Percentiles rank a stretch among this genome's conserved stretches.
These are phyloP conservation scores for Uncinocarpus reesii DNA, from an alignment of 2,329 filamentous ascomycete species.

Conservation along the genomic window DNA sequence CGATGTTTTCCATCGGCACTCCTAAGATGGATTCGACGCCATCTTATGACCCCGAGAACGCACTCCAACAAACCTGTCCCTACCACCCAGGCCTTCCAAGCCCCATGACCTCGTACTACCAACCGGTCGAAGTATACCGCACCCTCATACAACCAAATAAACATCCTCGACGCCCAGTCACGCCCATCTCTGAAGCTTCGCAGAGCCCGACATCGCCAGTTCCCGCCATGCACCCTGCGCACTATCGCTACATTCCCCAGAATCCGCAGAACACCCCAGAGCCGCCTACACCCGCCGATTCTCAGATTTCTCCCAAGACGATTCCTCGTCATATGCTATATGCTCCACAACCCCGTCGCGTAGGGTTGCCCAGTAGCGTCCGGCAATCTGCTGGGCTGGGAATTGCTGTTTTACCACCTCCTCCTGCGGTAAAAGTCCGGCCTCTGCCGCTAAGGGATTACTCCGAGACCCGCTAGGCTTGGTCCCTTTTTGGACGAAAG, in stretches of 20 bases:
- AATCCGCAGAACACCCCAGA: background rate
- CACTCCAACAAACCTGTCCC: background rate
- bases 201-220: too few relatives aligned
- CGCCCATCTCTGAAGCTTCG: background rate
- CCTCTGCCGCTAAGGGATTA: slow-evolving; percentile 8
- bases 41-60: slow-evolving; percentile 1
- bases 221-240: background rate
- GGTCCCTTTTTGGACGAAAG: too few relatives aligned
- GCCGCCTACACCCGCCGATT: slow-evolving; percentile 1
- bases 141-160: slow-evolving; percentile 9
- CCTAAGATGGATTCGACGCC: background rate
- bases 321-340: background rate
- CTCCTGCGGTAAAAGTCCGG: background rate
- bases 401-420: background rate
- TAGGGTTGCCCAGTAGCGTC: background rate
- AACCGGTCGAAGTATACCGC: slow-evolving; percentile 15
- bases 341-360: slow-evolving; percentile 4
- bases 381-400: background rate
- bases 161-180: background rate
- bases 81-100: slow-evolving; percentile 12
- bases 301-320: slow-evolving; percentile 4
- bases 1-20: slow-evolving; percentile 8
- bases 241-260: background rate
- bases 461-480: background rate
- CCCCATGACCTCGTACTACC: slow-evolving; percentile 12